A percentile compares a stretch with the other conserved stretches of the same genome.
Evolutionary conservation across 352 stramenopile species (phyloP).

Genomic region (Phytophthora syringae): DNA sequence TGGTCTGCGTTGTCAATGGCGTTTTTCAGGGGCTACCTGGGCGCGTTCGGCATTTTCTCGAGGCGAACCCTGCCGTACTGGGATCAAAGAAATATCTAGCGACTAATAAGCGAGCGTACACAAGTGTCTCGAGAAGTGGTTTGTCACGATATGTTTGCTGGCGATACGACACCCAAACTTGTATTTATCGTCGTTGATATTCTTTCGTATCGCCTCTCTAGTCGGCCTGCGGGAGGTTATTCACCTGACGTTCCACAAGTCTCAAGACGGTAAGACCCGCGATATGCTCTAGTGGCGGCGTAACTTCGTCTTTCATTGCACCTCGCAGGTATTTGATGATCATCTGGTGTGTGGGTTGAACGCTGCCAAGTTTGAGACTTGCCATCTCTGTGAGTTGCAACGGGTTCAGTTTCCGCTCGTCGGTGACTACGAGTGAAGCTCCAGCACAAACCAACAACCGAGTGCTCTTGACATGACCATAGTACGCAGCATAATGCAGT

Average conservation of each 20-base stretch:
- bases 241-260: slow-evolving; percentile 67
- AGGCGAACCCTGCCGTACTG: neutral
- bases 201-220: slow-evolving; percentile 4
- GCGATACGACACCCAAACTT: too few relatives aligned
- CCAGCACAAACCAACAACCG: slow-evolving; percentile 63
- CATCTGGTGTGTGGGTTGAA: slow-evolving; percentile 86
- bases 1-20: slow-evolving; percentile 19
- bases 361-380: slow-evolving; percentile 73
- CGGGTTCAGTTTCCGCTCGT: slow-evolving; percentile 71
- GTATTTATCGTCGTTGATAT: neutral
- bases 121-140: neutral
- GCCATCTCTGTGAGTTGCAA: slow-evolving; percentile 81
- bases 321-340: slow-evolving; percentile 85
- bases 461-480: slow-evolving; percentile 78
- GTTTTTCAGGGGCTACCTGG: slow-evolving; percentile 25
- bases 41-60: slow-evolving; percentile 22
- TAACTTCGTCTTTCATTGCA: slow-evolving; percentile 77
- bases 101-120: neutral
- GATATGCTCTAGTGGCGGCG: slow-evolving; percentile 77
- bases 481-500: slow-evolving; percentile 78
- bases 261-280: slow-evolving; percentile 73
- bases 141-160: neutral
- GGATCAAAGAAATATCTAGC: neutral
- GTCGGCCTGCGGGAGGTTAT: slow-evolving; percentile 48
- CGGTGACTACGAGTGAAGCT: slow-evolving; percentile 54